Conservation (phyloP, 192 early-diverging fungal genomes). For the Backusella tuberculispora region DNA sequence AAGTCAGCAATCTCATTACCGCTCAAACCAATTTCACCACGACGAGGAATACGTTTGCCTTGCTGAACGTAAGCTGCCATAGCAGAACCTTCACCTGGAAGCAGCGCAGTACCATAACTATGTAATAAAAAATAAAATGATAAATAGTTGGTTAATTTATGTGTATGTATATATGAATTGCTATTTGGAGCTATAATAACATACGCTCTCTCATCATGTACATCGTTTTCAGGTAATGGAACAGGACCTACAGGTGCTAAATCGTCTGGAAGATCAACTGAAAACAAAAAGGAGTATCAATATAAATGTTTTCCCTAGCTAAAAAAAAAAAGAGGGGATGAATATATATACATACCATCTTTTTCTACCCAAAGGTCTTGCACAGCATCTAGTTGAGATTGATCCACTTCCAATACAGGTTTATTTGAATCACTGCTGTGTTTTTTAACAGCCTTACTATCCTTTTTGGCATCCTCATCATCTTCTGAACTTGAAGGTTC, state of each 20-base stretch:
- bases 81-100: conserved; percentile 90
- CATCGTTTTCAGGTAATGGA: conserved; percentile 63
- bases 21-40: conserved; percentile 95
- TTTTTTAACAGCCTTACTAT: background rate
- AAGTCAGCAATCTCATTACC: conserved; percentile 82
- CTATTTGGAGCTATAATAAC: background rate
- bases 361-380: conserved; percentile 68
- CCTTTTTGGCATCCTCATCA: background rate
- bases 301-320: background rate
- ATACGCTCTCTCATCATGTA: conserved; percentile 65
- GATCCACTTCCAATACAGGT: conserved; percentile 32
- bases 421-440: conserved; percentile 1
- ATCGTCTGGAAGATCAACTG: conserved; percentile 66
- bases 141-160: conserved; percentile 22
- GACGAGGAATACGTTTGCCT: conserved; percentile 94
- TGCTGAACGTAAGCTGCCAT: conserved; percentile 89
- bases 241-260: conserved; percentile 66
- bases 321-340: too few species aligned
- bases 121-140: conserved; percentile 31
- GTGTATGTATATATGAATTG: background rate
- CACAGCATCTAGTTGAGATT: conserved; percentile 43
- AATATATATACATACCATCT: conserved; percentile 36
- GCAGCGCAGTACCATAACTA: conserved; percentile 78
- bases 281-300: background rate
- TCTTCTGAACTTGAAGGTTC: conserved; percentile 24